Evolutionary conservation across 140 eudicot genomes (phyloP), one percentile per base, ranked within the genome.

Genomic region (Oenanthe javanica): DNA sequence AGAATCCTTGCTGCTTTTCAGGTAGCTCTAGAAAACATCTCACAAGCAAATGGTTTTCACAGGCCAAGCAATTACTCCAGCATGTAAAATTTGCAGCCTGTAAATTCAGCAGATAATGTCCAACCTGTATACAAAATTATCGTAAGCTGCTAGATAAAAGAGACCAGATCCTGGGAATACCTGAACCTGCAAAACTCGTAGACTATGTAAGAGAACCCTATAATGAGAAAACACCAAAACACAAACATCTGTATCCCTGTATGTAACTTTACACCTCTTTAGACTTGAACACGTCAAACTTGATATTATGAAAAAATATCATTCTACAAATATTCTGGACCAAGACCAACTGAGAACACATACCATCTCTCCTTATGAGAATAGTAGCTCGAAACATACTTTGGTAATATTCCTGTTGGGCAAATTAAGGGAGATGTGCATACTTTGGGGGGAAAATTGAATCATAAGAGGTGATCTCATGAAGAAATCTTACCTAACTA

Each of bases 181-280:
- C 78, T 75, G 78, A 75, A 75, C 96, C 97, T 93, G 97, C 97
- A 93, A 86, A 86, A 87, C 96, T 93, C 72, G 76, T 76, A 84
- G 82, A 85, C 77, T 82, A 84, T 15, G 89, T 90, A 87, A 90
- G 96, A 83, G 82, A 83, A 77, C 85, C 83, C 78, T 72, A 79
- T 72, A 27, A 50, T 52, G 36, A 78, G 38, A 64, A 50, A 46
- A 40, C 38, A 73, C 55, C 23, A 72, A 5, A 15, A 27, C 71
- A 77, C 67, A 49, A 21, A 25, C 71, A 79, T 9, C 61, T 27
- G 49, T 77, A 71, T 78, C 73, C 81, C 81, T 43, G 81, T 57
- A 78, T 15, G 49, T 27, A 77, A 52, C 21, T 31, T 25, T 61
- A 42, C 47, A 23, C 1, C 67, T 50, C 14, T 47, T n/a, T 25